phyloP scores from a whole-genome alignment of 345 rosid genomes.

The Bruguiera parviflora region DNA sequence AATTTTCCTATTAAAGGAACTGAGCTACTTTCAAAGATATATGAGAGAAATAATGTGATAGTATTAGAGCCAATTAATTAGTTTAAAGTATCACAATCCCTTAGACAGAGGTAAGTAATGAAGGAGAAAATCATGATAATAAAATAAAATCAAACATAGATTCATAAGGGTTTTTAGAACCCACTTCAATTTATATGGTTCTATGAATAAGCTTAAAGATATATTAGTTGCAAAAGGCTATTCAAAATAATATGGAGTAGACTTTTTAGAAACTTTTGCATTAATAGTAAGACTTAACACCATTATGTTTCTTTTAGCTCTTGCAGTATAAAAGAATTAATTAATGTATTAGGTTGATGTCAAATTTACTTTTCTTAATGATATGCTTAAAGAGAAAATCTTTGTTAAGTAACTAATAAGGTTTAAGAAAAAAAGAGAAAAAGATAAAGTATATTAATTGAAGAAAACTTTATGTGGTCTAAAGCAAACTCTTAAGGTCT shows the following conservation, averaged over 20 bases:
- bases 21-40: no score
- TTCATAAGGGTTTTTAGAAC: background rate
- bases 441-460: background rate
- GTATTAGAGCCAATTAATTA: no score
- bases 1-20: no score
- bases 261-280: background rate
- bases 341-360: background rate
- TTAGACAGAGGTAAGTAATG: no score
- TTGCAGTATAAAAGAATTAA: background rate
- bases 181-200: background rate
- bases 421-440: background rate
- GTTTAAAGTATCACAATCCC: no score
- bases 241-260: background rate
- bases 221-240: background rate
- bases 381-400: background rate
- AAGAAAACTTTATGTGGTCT: background rate
- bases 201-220: background rate
- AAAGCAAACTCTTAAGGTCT: background rate
- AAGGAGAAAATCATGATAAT: no score
- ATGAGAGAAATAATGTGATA: no score
- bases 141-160: no score
- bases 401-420: background rate
- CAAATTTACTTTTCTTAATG: background rate
- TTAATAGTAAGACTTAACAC: background rate
- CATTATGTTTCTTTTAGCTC: background rate